Percentiles rank a stretch among this genome's conserved stretches.
Conservation (phyloP, 306 rosid genomes). For the Cucumis hystrix region DNA sequence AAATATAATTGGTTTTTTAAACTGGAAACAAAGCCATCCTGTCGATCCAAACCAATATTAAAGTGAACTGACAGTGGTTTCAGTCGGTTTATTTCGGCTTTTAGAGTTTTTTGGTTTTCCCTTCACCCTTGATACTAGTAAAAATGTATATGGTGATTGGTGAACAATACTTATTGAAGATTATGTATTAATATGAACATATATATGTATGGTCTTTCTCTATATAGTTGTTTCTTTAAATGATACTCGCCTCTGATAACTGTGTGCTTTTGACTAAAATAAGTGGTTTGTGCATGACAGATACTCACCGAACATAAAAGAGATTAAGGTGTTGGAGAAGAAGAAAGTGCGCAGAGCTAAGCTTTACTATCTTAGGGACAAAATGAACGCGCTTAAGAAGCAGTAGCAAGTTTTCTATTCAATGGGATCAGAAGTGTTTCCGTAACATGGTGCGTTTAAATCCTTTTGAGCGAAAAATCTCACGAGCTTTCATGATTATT, state of each 20-base stretch:
- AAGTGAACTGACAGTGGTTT: no score
- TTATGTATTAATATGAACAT: not conserved
- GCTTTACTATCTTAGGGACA: conserved; percentile 86
- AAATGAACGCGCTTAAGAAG: conserved; percentile 71
- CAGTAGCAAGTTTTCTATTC: conserved; percentile 13
- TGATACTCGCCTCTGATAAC: not conserved
- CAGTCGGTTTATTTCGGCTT: no score
- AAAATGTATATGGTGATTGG: no score
- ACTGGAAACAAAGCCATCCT: no score
- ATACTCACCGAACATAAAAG: conserved; percentile 98
- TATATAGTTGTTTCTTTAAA: not conserved
- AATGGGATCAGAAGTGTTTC: not conserved
- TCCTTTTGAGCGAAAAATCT: not conserved
- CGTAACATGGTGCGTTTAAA: not conserved
- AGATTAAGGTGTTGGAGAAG: conserved; percentile 89
- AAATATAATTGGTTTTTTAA: no score
- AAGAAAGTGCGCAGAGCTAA: conserved; percentile 92
- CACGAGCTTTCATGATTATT: not conserved
- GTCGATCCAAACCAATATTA: no score
- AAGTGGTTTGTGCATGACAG: conserved; percentile 28
- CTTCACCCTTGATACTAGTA: no score
- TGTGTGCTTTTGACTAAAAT: conserved; percentile 4
- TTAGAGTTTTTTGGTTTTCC: no score
- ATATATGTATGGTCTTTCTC: not conserved
- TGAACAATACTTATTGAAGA: not conserved